Base-by-base conservation (phyloP, 192 early-diverging fungal species). In the Allomyces arbusculus region DNA sequence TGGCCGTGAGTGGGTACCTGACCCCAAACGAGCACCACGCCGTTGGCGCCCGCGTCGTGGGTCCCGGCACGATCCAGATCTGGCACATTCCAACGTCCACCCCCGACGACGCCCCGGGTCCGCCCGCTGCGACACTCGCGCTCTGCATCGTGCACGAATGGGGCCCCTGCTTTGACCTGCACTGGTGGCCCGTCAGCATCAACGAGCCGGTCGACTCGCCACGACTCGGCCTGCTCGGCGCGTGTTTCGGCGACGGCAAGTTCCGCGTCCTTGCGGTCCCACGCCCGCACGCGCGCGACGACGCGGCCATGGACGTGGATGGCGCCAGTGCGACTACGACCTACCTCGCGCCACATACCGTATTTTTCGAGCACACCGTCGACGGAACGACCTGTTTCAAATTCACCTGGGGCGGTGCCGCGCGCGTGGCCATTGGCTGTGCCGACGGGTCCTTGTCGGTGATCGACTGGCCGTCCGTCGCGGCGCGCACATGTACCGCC, bases 141-240 rank as follows among this genome's bases (percentile, higher is more conserved):
- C 24, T 78, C 19, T 69, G 67, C 25, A 25, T 78, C 20, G 50
- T 75, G 44, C 68, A 71, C 44, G 70, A 71, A 9, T 73, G 61
- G 55, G 76, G 76, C 10, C 68, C 66, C 24, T 71, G 73, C 9
- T 73, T 68, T 69, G 69, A 73, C 50, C 28, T 78, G 50, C 61
- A 71, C 44, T 78, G 76, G 76, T 70, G 63, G 50, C 67, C 71
- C n/a, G 61, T 22, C 3, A 58, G 64, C 26, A 68, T 23, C 44
- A 75, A 61, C 64, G 66, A 77, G 63, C n/a, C 23, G 16, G 61
- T 19, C 3, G 50, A 64, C n/a, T 23, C 73, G 16, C 70, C 70
- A 7, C 65, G 74, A 23, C 64, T 78, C 14, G 76, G 76, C 10
- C 50, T 78, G 9, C 67, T 78, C 40, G 76, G 73, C n/a, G 76